Base-by-base conservation (phyloP, 768 basidiomycete species). In the Cystobasidium tubakii region DNA sequence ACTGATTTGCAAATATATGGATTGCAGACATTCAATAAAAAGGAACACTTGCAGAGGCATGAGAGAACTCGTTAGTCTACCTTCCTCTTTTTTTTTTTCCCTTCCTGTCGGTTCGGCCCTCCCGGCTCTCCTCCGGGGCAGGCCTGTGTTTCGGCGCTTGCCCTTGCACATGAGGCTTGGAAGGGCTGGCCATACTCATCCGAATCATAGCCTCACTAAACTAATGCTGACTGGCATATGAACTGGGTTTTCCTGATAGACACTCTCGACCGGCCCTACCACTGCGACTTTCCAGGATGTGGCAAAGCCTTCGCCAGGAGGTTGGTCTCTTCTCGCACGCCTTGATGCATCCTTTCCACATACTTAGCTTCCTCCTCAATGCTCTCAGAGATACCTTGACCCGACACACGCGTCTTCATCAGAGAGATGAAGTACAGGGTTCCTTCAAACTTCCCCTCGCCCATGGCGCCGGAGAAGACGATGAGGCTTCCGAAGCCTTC, bases 241-340 rank as follows among this genome's bases (percentile, higher is more conserved):
- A n/a, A n/a, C n/a, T n/a, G n/a, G n/a, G n/a, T n/a, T n/a, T n/a
- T n/a, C n/a, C n/a, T n/a, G n/a, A n/a, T 73, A 79, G 77, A 79
- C 73, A 79, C 79, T 0, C 76, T 74, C 70, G 79, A 75, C 50
- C 69, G 79, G 15, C 79, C 79, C 0, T 79, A 78, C 66, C n/a
- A 46, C 12, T 79, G 79, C 60, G 75, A 69, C 0, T 54, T 54
- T 43, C 29, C 71, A n/a, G 69, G 67, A 10, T 79, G 79, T 57
- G 73, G 74, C 27, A 79, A 79, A 75, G 75, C 79, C 0, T 79
- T 79, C 31, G 79, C 79, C 1, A 60, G 79, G 36, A 76, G 78
- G 79, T 79, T 46, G 57, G 77, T 34, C 60, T 50, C 46, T 17
- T 9, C 21, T 6, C 4, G 54, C 9, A 63, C 4, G 31, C 7